These are phyloP conservation scores for Lactarius psammicola DNA, from an alignment of 768 basidiomycete genomes.

Conservation along the genomic window DNA sequence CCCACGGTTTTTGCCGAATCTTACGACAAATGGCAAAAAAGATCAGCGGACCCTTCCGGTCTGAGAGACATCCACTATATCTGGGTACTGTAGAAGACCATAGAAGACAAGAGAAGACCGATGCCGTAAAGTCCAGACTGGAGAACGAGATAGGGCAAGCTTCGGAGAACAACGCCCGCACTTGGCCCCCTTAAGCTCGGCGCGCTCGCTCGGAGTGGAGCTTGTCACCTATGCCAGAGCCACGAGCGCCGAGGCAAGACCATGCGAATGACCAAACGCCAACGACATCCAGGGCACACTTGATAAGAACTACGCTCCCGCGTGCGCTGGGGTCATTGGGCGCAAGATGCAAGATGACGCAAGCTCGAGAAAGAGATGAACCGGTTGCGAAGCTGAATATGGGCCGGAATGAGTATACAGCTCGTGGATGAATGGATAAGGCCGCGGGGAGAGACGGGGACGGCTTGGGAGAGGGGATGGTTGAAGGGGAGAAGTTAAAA, in stretches of 20 bases:
- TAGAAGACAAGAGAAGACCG: too few relatives aligned
- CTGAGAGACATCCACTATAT: too few relatives aligned
- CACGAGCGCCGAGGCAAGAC: not conserved
- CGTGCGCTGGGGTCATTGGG: conserved; percentile 17
- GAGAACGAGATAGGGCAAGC: conserved; percentile 23
- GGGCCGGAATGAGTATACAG: not conserved
- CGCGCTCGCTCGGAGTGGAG: not conserved
- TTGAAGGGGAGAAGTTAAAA: not conserved
- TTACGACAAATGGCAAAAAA: too few relatives aligned
- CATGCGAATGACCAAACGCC: not conserved
- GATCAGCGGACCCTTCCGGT: too few relatives aligned
- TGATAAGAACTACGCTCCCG: conserved; percentile 51
- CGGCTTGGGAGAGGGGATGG: too few relatives aligned
- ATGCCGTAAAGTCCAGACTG: not conserved
- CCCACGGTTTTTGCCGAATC: not conserved
- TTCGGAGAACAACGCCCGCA: conserved; percentile 40
- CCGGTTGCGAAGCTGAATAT: not conserved
- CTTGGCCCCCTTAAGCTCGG: conserved; percentile 8
- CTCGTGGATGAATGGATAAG: not conserved
- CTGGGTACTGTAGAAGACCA: too few relatives aligned
- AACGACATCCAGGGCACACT: conserved; percentile 34
- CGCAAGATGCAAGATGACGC: not conserved
- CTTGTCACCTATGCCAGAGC: not conserved
- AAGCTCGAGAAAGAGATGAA: not conserved
- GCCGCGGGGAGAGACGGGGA: not conserved